Percentiles rank a stretch among this genome's conserved stretches.
These are phyloP conservation scores for Paramecium pentaurelia DNA, from an alignment of 73 alveolate species.

Conservation along the genomic window DNA sequence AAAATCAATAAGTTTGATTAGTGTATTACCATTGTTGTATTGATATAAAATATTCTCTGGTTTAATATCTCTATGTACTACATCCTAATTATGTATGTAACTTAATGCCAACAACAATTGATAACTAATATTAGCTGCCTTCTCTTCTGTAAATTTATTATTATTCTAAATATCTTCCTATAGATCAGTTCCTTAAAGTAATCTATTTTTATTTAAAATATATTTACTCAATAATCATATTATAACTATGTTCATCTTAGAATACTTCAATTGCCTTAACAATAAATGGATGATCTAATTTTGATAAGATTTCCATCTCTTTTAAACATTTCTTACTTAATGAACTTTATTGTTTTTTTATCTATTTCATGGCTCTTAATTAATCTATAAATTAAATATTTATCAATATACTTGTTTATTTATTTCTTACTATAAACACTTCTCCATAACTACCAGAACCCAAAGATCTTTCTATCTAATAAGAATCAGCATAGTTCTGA, in stretches of 20 bases:
- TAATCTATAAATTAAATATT: background rate
- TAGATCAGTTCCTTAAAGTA: background rate
- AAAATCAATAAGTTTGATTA: conserved; percentile 58
- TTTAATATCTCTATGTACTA: conserved; percentile 77
- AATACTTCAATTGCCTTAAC: conserved; percentile 14
- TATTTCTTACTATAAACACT: background rate
- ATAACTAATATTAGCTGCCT: conserved; percentile 55
- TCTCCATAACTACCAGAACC: background rate
- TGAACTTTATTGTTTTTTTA: background rate
- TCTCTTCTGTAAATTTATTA: conserved; percentile 36
- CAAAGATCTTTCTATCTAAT: background rate
- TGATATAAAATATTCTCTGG: conserved; percentile 78
- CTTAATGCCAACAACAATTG: conserved; percentile 70
- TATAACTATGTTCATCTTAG: background rate
- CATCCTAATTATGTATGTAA: conserved; percentile 72
- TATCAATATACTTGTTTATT: background rate
- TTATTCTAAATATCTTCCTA: conserved; percentile 53
- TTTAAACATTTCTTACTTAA: background rate
- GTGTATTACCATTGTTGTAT: background rate
- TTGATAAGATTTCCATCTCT: background rate
- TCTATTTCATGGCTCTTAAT: background rate
- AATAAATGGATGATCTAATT: conserved; percentile 54
- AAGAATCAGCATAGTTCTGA: background rate
- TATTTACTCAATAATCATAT: conserved; percentile 50
- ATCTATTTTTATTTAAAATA: background rate